Base-by-base conservation (phyloP, 139 green algal species). In the Micractinium conductrix region DNA sequence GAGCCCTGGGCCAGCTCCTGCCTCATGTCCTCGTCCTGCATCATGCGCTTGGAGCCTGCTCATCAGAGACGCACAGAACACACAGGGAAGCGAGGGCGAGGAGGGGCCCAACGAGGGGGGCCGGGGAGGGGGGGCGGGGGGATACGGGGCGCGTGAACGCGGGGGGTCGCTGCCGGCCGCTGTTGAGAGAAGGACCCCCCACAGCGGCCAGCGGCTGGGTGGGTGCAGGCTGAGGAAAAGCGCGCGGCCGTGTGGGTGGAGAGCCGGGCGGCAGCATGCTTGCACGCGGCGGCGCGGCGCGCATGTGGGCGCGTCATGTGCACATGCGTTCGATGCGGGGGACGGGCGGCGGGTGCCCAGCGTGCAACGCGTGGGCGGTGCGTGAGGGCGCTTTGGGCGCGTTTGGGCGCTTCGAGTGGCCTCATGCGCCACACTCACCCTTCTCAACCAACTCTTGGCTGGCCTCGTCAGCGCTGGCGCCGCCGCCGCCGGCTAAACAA, bases 21-120 rank as follows among this genome's bases (percentile, higher is more conserved):
- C 48, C 80, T 48, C 48, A 53, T 53, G n/a, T 85, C 80, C 30
- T 85, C 80, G 48, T 38, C 73, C 48, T 58, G n/a, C 80, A 79
- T 79, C 69, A 85, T 7, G 37, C 40, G 38, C 55, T 80, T 85
- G 69, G 68, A 79, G 33, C 80, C 80, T 85, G n/a, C n/a, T n/a
- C n/a, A n/a, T 35, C 26, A 73, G 28, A 55, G n/a, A 33, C 42
- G 12, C 37, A 24, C 8, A 38, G 58, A 40, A 58, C 58, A 0
- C 76, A 73, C 12, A 10, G 43, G 3, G 26, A 28, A 8, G 17
- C 1, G 14, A 28, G 71, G 42, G 43, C 10, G 71, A 21, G 74
- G 43, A 38, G 33, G 12, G 16, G 10, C 65, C 26, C n/a, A n/a
- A n/a, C n/a, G n/a, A n/a, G n/a, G n/a, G n/a, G n/a, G n/a, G n/a